Evolutionary conservation across 2,329 filamentous ascomycete genomes (phyloP), one percentile per base, ranked within the genome.

Genomic region (Ascochyta lentis): DNA sequence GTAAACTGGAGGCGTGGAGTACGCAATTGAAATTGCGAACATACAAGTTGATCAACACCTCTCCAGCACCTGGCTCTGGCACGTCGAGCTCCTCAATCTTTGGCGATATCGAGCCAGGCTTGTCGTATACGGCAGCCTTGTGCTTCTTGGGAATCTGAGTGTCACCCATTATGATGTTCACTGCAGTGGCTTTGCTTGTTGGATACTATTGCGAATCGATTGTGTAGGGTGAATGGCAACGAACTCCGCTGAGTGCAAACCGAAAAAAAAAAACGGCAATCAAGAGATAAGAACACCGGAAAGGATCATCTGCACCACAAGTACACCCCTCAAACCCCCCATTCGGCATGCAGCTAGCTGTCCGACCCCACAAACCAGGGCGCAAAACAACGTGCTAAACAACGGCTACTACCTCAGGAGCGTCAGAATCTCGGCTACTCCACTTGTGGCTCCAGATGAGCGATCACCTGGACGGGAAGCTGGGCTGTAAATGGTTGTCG

Each of bases 71-170:
- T 3, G 87, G 87, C 69, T 88, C 84, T 3, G 87, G 87, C 35
- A 84, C 86, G 61, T 89, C 85, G 43, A 89, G 72, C 56, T 85
- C 84, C 54, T 84, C 82, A 42, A 89, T 76, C 71, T 88, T 87
- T 7, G 86, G 88, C 2, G 85, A 88, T 57, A 89, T 80, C 3
- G 79, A 81, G 44, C 87, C 87, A 0, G 87, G 87, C 66, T 86
- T 82, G 74, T 89, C 86, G 67, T 88, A 89, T 54, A 89, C 77
- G 54, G 77, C 74, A 34, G 86, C 86, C 74, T 87, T 89, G 73
- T 88, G 84, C 58, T 83, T 86, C 66, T 82, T 80, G 4, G 87
- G 80, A 24, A 82, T 66, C 22, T 75, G 64, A 2, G 60, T 33
- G 26, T 60, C 56, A 46, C 51, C 55, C 71, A 73, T 73, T 19